Base-by-base conservation (phyloP, 192 early-diverging fungal genomes). In the Allomyces macrogynus region DNA sequence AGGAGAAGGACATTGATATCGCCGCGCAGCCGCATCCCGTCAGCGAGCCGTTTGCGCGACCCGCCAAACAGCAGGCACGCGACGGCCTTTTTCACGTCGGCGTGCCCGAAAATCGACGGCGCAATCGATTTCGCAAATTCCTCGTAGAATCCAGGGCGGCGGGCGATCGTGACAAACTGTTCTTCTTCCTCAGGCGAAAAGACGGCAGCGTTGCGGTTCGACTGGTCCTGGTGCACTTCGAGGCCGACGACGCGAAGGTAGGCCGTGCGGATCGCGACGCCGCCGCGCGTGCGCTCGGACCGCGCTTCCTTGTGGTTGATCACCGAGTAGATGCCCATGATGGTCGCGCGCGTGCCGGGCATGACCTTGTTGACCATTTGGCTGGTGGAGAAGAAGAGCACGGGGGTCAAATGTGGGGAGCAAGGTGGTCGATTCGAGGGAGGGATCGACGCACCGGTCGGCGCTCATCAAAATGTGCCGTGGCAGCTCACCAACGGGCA, bases 1-100 rank as follows among this genome's bases (percentile, higher is more conserved):
- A 99, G 77, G 63, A 99, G 75, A 23, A 99, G 75, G 26, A 99
- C 92, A 71, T 96, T 97, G 69, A 99, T 93, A 71, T 99, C 96
- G 61, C 96, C 96, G 73, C 96, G 81, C 65, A 99, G 73, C 64
- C 88, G 83, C 90, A 99, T 92, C 64, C 93, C 90, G 74, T 99
- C 96, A 3, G 94, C 92, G 4, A 99, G 77, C 11, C 91, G 74
- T 70, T 96, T 97, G 70, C 91, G 92, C 23, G 94, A 95, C 61
- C 96, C 96, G 67, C 92, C 89, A 78, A 99, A 92, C 66, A 99
- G 72, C 54, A 99, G 79, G 65, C 94, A 96, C 24, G 88, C 73
- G 65, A 99, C 90, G 10, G 96, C 90, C 69, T 87, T 88, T 71
- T 99, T 99, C 71, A 99, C 97, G 73, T 97, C 94, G 11, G 80